Evolutionary conservation across 331 rosid genomes (phyloP), one percentile per base, ranked within the genome.

Genomic region (Saraca asoca): DNA sequence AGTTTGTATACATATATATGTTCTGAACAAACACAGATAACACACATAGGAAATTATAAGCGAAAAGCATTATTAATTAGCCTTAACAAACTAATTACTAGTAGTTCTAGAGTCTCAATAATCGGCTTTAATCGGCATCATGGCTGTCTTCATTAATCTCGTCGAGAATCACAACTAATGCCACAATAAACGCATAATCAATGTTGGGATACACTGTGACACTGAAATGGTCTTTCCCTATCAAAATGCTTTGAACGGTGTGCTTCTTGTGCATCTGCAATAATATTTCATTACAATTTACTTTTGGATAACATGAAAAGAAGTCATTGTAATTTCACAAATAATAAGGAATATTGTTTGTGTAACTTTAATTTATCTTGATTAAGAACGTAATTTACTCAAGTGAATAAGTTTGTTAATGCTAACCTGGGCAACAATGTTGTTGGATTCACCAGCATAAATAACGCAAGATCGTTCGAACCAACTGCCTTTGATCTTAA

Each of bases 201-300:
- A 79, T 16, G 37, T 82, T 80, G 5, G 87, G 82, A 74, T 75
- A 71, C 7, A 83, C 72, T 0, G 84, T 79, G 4, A 87, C 82
- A 46, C 5, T 49, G 69, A 72, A 87, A 33, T 69, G 62, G 16
- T 82, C 88, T 62, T 86, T 83, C 7, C 80, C 89, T 5, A 83
- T 34, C 69, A 81, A 6, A 29, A 74, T 3, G 54, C 85, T 83
- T 35, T 70, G 5, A 37, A 66, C 69, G 0, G 78, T 79, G 72
- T 74, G 67, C 64, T 80, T 79, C 60, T 72, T 75, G 33, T 82
- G 78, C 87, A 85, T 85, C 87, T 79, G 76, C 85, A 73, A 66
- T 8, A 50, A 6, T 13, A 69, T 13, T 12, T 14, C 35, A 3
- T 1, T 24, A 3, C 31, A 24, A 24, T 24, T 24, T 24, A 24